Conservation (phyloP, 176 grass and related monocot species). For the Zoysia pacifica region DNA sequence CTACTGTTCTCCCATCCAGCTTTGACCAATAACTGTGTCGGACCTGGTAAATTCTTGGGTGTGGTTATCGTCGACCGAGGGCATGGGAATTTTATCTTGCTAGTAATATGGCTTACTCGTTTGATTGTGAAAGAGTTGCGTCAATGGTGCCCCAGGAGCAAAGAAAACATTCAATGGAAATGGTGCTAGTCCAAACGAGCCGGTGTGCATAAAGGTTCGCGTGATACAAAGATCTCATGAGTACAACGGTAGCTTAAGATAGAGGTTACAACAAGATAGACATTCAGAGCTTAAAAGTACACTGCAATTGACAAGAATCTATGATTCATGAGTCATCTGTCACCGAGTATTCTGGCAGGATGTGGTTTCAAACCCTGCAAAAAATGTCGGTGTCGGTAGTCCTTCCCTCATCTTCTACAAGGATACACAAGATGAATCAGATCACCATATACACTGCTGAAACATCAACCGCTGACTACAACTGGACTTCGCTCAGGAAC, state of each 20-base stretch:
- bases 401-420: slow-evolving; percentile 23
- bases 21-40: not conserved
- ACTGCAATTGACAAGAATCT: slow-evolving; percentile 24
- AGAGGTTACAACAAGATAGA: slow-evolving; percentile 18
- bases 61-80: too few relatives aligned
- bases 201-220: not conserved
- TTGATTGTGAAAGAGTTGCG: not conserved
- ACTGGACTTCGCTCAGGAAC: slow-evolving; percentile 53
- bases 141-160: not conserved
- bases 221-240: slow-evolving; percentile 2
- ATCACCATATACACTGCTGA: slow-evolving; percentile 52
- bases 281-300: slow-evolving; percentile 12
- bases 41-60: too few relatives aligned
- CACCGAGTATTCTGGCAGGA: slow-evolving; percentile 5
- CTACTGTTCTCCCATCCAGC: not conserved
- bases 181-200: slow-evolving; percentile 20
- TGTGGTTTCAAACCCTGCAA: slow-evolving; percentile 24
- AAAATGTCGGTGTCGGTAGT: slow-evolving; percentile 8
- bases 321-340: slow-evolving; percentile 1
- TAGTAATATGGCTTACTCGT: not conserved
- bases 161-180: slow-evolving; percentile 13
- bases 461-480: slow-evolving; percentile 52
- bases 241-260: slow-evolving; percentile 23
- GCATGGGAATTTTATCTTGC: not conserved
- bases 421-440: slow-evolving; percentile 31